These are phyloP conservation scores for Hevea brasiliensis DNA, from an alignment of 345 rosid species.

Conservation along the genomic window DNA sequence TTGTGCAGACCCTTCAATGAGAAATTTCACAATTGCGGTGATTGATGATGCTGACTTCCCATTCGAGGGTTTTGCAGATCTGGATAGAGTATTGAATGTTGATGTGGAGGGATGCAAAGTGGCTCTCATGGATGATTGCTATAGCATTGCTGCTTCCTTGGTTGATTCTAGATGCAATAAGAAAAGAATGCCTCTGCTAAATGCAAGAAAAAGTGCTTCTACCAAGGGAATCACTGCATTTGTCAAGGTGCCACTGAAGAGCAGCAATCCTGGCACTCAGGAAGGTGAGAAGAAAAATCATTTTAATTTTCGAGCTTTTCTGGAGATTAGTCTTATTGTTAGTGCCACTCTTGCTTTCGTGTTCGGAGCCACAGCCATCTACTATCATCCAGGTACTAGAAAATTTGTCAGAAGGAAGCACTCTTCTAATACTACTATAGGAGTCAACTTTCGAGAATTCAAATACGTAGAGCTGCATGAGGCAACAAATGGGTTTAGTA, in stretches of 20 bases:
- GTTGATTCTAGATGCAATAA: slow-evolving; percentile 18
- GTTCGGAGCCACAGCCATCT: slow-evolving; percentile 21
- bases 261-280: background rate
- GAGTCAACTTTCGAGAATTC: slow-evolving; percentile 33
- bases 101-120: slow-evolving; percentile 32
- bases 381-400: slow-evolving; percentile 25
- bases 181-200: slow-evolving; percentile 31
- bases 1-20: slow-evolving; percentile 19
- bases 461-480: slow-evolving; percentile 22
- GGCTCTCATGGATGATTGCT: slow-evolving; percentile 34
- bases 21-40: slow-evolving; percentile 22
- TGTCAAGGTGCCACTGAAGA: slow-evolving; percentile 34
- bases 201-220: slow-evolving; percentile 27
- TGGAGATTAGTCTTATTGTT: slow-evolving; percentile 19
- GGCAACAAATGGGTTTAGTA: slow-evolving; percentile 30
- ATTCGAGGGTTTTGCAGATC: slow-evolving; percentile 19
- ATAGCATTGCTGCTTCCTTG: slow-evolving; percentile 29
- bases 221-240: slow-evolving; percentile 29
- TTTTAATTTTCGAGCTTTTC: background rate
- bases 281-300: slow-evolving; percentile 7
- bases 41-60: slow-evolving; percentile 32
- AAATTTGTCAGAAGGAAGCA: slow-evolving; percentile 6
- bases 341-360: slow-evolving; percentile 23
- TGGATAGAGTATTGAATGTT: slow-evolving; percentile 19
- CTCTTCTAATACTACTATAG: slow-evolving; percentile 6